Evolutionary conservation across 768 basidiomycete species (phyloP), one percentile per base, ranked within the genome.

Genomic region (Boletus huronensis): DNA sequence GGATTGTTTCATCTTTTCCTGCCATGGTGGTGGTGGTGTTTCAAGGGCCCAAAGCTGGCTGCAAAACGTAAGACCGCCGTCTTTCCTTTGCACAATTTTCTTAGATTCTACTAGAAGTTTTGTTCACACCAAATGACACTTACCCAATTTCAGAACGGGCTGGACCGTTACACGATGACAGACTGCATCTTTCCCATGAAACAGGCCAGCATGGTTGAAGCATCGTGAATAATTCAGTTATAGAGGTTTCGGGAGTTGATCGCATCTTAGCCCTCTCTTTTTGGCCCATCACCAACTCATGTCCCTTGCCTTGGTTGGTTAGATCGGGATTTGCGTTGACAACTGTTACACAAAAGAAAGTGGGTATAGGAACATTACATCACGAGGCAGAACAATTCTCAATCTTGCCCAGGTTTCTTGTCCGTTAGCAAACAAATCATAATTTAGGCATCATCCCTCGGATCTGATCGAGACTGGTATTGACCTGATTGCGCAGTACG

Each of bases 401-500:
- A 11, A 40, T 10, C 10, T 13, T 13, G 39, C 21, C 5, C 39
- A 14, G 1, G 39, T 5, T n/a, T 39, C 11, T 19, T 38, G n/a
- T n/a, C n/a, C n/a, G n/a, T n/a, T n/a, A n/a, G n/a, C n/a, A n/a
- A n/a, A n/a, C n/a, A n/a, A n/a, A n/a, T n/a, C n/a, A n/a, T n/a
- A n/a, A n/a, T n/a, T n/a, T n/a, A n/a, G n/a, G n/a, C n/a, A 32
- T 32, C 31, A 32, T 32, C 5, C 31, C 31, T 13, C 31, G 31
- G 31, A 32, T 32, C 31, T 32, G 31, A 10, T 32, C 6, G 31
- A 32, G 31, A 32, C 31, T 9, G 31, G 31, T 32, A 32, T 32
- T 10, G 31, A 32, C 31, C 31, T 32, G 31, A 13, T 32, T 32
- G 31, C 31, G 31, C 31, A 32, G 32, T 66, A 61, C 62, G 68